Evolutionary conservation across 2,329 filamentous ascomycete genomes (phyloP).

Genomic region (Hymenoscyphus fructigenus): DNA sequence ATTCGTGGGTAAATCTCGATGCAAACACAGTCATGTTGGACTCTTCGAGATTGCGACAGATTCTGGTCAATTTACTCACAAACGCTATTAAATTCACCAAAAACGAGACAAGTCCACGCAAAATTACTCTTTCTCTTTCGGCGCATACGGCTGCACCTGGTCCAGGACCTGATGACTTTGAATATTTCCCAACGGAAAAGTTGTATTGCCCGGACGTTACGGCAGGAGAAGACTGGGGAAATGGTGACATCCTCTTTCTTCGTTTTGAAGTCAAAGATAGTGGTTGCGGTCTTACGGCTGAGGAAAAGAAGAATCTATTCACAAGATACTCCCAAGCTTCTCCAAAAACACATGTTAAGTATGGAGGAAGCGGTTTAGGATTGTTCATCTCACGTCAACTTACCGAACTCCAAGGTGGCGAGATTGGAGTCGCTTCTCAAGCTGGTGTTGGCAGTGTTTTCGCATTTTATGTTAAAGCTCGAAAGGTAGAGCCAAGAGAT

Average conservation of each 20-base stretch:
- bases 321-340: slow-evolving; percentile 79
- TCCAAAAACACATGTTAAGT: slow-evolving; percentile 73
- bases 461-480: slow-evolving; percentile 60
- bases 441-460: slow-evolving; percentile 70
- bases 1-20: slow-evolving; percentile 60
- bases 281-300: slow-evolving; percentile 66
- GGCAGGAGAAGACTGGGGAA: slow-evolving; percentile 61
- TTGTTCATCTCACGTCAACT: slow-evolving; percentile 77
- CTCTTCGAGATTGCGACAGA: slow-evolving; percentile 69
- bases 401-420: slow-evolving; percentile 73
- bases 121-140: slow-evolving; percentile 42
- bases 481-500: slow-evolving; percentile 16
- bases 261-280: slow-evolving; percentile 74
- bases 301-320: slow-evolving; percentile 73
- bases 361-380: slow-evolving; percentile 75
- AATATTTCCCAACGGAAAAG: slow-evolving; percentile 52
- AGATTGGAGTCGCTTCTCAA: slow-evolving; percentile 69
- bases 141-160: slow-evolving; percentile 36
- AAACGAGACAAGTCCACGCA: slow-evolving; percentile 55
- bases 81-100: slow-evolving; percentile 66
- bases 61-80: slow-evolving; percentile 73
- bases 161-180: slow-evolving; percentile 47
- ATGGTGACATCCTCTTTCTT: slow-evolving; percentile 67
- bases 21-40: slow-evolving; percentile 72
- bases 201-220: slow-evolving; percentile 43